Base-by-base conservation (phyloP, 179 eudicot genomes). In the Spinacia oleracea region DNA sequence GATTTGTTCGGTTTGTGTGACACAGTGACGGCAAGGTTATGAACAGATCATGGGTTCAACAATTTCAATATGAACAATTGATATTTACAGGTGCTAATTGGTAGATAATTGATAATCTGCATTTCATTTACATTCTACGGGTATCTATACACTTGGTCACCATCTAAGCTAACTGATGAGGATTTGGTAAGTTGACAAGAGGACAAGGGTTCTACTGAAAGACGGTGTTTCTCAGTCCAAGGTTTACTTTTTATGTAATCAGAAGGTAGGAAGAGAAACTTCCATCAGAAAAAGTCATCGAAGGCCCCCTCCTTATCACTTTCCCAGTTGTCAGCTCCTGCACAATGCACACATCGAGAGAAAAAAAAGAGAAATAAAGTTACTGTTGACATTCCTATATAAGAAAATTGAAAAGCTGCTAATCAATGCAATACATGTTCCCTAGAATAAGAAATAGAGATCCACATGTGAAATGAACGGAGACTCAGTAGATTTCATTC, bases 221-320 rank as follows among this genome's bases (percentile, higher is more conserved):
- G 82, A 63, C 78, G 70, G 71, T 32, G 70, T 76, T 74, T 64
- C 74, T 72, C 76, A 75, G 79, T 76, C 78, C 84, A 63, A 91
- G 80, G 86, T 85, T 82, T 70, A 48, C 81, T 71, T 67, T 67
- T 72, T 38, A 79, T 40, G 77, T 63, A 72, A 81, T 72, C 74
- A 79, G 84, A 76, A 85, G 76, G 80, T 76, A 80, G 79, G 80
- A 86, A 82, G 87, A 83, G 87, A 89, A 88, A 86, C 80, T 77
- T 80, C 89, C 92, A 76, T 96, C 91, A 96, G 89, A 93, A 96
- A 86, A 90, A 93, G 86, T 96, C 97, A 87, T 96, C 94, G 74
- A 96, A 96, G 80, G 93, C 94, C 93, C 97, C 97, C 94, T 96
- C 98, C 92, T 78, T 87, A 79, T 91, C 99, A 87, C 90, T 88